Conservation (phyloP, 495 filamentous ascomycete species). For the Xylaria telfairii region DNA sequence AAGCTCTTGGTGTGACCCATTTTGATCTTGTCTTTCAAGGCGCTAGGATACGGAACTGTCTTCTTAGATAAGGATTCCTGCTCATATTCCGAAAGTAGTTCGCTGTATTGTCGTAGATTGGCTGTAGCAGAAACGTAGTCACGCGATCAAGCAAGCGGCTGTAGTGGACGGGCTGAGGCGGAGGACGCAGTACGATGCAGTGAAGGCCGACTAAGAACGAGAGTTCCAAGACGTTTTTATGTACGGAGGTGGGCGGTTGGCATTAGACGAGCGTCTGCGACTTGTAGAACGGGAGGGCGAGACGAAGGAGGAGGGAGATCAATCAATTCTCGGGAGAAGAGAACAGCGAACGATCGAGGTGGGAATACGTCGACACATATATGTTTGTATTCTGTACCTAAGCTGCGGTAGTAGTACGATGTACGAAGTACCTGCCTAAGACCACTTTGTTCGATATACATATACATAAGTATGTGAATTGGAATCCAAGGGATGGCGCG, state of each 20-base stretch:
- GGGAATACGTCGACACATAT: conserved; percentile 20
- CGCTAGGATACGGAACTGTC: conserved; percentile 30
- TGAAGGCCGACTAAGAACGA: background rate
- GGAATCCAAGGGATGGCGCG: background rate
- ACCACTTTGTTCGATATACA: conserved; percentile 9
- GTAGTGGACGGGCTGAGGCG: conserved; percentile 7
- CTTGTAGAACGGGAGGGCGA: conserved; percentile 21
- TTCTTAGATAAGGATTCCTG: conserved; percentile 28
- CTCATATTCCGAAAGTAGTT: conserved; percentile 38
- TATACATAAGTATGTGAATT: conserved; percentile 1
- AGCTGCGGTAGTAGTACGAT: conserved; percentile 26
- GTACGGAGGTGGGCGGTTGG: background rate
- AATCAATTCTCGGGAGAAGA: conserved; percentile 36
- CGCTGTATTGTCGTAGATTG: conserved; percentile 21
- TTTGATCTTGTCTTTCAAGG: conserved; percentile 29
- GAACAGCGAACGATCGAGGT: conserved; percentile 24
- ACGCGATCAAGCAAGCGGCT: conserved; percentile 33
- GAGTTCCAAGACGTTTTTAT: conserved; percentile 3
- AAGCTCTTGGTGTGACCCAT: conserved; percentile 42
- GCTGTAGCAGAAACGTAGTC: conserved; percentile 32
- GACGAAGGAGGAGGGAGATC: conserved; percentile 17
- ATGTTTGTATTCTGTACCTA: conserved; percentile 25
- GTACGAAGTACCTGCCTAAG: conserved; percentile 14
- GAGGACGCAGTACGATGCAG: conserved; percentile 2
- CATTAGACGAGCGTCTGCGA: background rate